Base-by-base conservation (phyloP, 352 stramenopile species). In the Globisporangium cylindrosporum region DNA sequence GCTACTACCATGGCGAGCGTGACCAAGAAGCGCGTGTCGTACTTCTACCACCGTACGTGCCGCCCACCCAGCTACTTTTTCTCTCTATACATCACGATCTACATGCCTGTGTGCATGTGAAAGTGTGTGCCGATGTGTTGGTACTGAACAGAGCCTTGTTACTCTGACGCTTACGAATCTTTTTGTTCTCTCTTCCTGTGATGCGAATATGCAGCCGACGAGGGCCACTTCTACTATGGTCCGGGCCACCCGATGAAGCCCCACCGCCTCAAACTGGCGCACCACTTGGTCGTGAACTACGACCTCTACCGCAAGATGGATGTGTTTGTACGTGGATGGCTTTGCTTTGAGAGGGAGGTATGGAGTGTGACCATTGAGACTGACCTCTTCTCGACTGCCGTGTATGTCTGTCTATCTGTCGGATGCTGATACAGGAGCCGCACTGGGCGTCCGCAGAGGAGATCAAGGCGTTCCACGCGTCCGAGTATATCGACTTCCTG, bases 151-250 rank as follows among this genome's bases (percentile, higher is more conserved):
- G 18, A 12, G 10, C 5, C 18, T 22, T 51, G 43, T 51, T 22
- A 22, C 43, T 24, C 43, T 51, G 43, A 51, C 43, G 43, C 43
- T 22, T 24, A 51, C 43, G 12, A 57, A 32, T 57, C 51, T 57
- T 57, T 27, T 20, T 29, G 48, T 9, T 67, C 43, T 51, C 43
- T 51, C 18, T 49, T n/a, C 18, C 6, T 51, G 18, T 51, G 15
- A 51, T 51, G 43, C 18, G 18, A 51, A 51, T 51, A 12, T 51
- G 43, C 43, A 98, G 93, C 92, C 51, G 94, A 98, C 73, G 93
- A 99, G 55, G 97, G 97, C 3, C 92, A 99, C 76, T 98, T 98
- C 70, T 51, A 51, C 43, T 51, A 51, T 51, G 43, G 43, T 9
- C 43, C 43, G 6, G 43, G 43, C 43, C 43, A 51, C 43, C 43